These are phyloP conservation scores for Mortierella sp. DNA, from an alignment of 371 early-diverging fungal genomes.

Conservation along the genomic window DNA sequence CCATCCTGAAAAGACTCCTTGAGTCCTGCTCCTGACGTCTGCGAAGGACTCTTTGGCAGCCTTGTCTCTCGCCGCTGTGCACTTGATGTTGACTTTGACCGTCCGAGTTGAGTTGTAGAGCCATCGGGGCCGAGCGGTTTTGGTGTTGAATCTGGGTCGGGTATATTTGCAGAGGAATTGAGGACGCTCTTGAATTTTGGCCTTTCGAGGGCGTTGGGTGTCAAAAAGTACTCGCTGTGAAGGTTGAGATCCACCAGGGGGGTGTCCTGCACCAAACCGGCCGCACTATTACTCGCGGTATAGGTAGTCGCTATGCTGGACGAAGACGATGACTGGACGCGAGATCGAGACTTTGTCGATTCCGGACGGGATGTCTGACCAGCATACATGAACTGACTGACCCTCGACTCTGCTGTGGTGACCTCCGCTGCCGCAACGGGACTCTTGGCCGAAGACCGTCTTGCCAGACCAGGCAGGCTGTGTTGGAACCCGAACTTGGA, in stretches of 20 bases:
- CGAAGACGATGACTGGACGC: neutral
- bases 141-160: neutral
- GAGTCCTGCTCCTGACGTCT: neutral
- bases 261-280: neutral
- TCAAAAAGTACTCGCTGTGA: constrained; percentile 10
- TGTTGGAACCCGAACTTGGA: constrained; percentile 11
- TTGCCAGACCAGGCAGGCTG: constrained; percentile 39
- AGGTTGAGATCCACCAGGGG: neutral
- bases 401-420: constrained; percentile 38
- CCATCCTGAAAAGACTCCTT: neutral
- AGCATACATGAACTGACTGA: constrained; percentile 43
- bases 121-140: neutral
- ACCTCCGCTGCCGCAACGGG: constrained; percentile 32
- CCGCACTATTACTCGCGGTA: neutral
- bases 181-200: constrained; percentile 10
- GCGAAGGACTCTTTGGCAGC: neutral
- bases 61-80: constrained; percentile 10
- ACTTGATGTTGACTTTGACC: constrained; percentile 26
- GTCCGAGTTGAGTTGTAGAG: constrained; percentile 12
- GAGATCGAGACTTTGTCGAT: neutral
- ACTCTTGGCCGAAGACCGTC: constrained; percentile 40
- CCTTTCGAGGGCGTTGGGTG: constrained; percentile 25
- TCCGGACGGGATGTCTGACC: constrained; percentile 11
- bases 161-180: neutral
- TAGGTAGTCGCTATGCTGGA: neutral